Percentiles rank a stretch among this genome's conserved stretches.
Conservation (phyloP, 2,329 filamentous ascomycete species). For the Colletotrichum viniferum region DNA sequence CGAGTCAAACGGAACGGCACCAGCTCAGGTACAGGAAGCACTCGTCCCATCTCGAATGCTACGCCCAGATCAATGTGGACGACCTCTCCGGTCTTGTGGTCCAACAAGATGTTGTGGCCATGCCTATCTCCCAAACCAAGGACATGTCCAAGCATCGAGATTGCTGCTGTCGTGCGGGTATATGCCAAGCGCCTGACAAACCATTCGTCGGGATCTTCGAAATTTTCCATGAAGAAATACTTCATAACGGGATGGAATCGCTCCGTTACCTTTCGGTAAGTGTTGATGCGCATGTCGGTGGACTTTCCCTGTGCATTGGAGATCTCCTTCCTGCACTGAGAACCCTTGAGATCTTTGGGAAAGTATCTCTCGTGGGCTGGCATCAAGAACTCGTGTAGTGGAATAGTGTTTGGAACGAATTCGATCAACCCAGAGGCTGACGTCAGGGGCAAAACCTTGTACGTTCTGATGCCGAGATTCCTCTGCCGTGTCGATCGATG, state of each 20-base stretch:
- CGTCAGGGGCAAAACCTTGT: conserved; percentile 93
- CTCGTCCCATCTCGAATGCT: conserved; percentile 93
- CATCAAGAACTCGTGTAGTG: conserved; percentile 89
- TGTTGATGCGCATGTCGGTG: conserved; percentile 72
- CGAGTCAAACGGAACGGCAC: conserved; percentile 94
- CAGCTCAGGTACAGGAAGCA: conserved; percentile 93
- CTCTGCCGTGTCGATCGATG: conserved; percentile 88
- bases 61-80: conserved; percentile 98
- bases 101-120: conserved; percentile 94
- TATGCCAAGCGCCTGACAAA: conserved; percentile 89
- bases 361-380: conserved; percentile 88
- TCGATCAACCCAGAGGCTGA: conserved; percentile 90
- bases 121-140: conserved; percentile 93
- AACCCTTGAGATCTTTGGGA: conserved; percentile 80
- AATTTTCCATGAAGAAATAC: conserved; percentile 97
- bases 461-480: conserved; percentile 89
- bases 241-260: conserved; percentile 91
- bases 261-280: conserved; percentile 79
- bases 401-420: conserved; percentile 92
- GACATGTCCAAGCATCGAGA: conserved; percentile 93
- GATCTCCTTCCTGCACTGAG: conserved; percentile 80
- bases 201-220: conserved; percentile 94
- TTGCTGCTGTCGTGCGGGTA: conserved; percentile 89
- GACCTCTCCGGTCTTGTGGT: conserved; percentile 87
- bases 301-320: conserved; percentile 72